These are phyloP conservation scores for Amanita fuliginea DNA, from an alignment of 768 basidiomycete species.

Conservation along the genomic window DNA sequence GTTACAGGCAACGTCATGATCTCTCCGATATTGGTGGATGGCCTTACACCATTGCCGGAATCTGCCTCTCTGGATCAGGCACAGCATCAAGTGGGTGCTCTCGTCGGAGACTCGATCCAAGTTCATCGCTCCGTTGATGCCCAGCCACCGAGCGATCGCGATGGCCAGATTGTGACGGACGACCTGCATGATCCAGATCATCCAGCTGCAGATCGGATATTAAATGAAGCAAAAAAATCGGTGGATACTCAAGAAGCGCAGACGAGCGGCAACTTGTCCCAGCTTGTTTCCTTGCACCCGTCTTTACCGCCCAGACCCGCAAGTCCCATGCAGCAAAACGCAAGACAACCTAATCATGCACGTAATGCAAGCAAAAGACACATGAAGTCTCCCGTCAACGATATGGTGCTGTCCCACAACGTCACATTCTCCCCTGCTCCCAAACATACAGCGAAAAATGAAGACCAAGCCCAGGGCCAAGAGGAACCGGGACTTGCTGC, in stretches of 20 bases:
- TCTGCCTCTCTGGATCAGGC: background rate
- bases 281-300: slow-evolving; percentile 10
- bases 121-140: background rate
- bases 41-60: slow-evolving; percentile 47
- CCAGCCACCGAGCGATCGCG: background rate
- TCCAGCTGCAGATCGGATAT: background rate
- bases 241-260: background rate
- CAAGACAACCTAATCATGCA: slow-evolving; percentile 5
- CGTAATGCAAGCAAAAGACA: slow-evolving; percentile 15
- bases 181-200: background rate
- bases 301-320: slow-evolving; percentile 12
- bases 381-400: slow-evolving; percentile 3
- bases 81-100: background rate
- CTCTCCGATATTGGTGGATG: slow-evolving; percentile 58
- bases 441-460: background rate
- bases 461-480: background rate
- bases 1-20: slow-evolving; percentile 31
- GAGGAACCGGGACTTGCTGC: slow-evolving; percentile 6
- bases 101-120: background rate
- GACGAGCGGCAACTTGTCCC: background rate
- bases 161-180: background rate
- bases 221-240: background rate
- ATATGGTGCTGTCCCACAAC: background rate
- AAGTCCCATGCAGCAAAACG: slow-evolving; percentile 1
- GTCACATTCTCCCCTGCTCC: background rate